A percentile compares a stretch with the other conserved stretches of the same genome.
These are phyloP conservation scores for Mortierella sp. DNA, from an alignment of 371 early-diverging fungal species.

Conservation along the genomic window DNA sequence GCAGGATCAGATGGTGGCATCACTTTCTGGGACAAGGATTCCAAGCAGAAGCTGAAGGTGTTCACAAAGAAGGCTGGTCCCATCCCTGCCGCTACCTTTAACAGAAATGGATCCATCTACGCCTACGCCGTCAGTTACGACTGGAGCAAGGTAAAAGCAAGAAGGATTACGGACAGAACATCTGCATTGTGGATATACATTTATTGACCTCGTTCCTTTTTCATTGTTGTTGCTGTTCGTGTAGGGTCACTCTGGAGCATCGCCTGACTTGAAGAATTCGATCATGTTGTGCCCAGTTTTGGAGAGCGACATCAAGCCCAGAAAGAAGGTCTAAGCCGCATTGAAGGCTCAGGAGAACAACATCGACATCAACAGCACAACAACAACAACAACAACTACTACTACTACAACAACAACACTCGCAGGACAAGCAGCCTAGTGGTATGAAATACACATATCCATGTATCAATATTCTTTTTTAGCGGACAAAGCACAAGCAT, in stretches of 20 bases:
- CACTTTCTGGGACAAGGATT: constrained; percentile 97
- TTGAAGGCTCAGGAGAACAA: not conserved
- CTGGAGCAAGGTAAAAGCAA: constrained; percentile 88
- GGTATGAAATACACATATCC: not conserved
- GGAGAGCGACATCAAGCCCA: constrained; percentile 69
- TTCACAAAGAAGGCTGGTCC: constrained; percentile 74
- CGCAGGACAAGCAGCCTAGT: not conserved
- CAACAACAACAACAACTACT: not conserved
- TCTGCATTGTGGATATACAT: not conserved
- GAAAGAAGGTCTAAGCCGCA: constrained; percentile 50
- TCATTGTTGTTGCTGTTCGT: not conserved
- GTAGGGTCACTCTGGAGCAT: constrained; percentile 49
- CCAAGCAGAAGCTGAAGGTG: constrained; percentile 87
- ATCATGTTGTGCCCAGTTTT: constrained; percentile 66
- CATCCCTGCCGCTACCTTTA: constrained; percentile 88
- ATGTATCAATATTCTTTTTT: constrained; percentile 12
- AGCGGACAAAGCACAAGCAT: not conserved
- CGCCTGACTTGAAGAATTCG: constrained; percentile 46
- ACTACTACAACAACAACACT: not conserved
- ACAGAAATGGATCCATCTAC: constrained; percentile 89
- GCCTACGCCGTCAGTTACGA: constrained; percentile 97
- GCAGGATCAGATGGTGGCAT: constrained; percentile 95
- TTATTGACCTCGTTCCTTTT: not conserved
- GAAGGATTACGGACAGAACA: too few relatives aligned
- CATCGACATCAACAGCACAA: not conserved